Conservation (phyloP, 768 basidiomycete species). For the Mycena venus region DNA sequence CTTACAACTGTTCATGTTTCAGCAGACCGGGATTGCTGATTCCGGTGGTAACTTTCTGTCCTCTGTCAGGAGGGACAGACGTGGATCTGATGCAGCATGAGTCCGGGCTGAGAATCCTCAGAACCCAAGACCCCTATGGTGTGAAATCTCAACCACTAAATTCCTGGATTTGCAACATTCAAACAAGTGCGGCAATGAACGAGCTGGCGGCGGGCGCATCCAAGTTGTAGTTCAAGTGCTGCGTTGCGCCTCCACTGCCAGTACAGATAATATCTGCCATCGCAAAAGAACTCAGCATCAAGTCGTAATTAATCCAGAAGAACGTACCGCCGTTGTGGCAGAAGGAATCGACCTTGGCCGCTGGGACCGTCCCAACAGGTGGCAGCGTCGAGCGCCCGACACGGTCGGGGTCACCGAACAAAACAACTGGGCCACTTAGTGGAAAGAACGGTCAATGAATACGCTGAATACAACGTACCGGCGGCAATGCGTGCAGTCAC, state of each 20-base stretch:
- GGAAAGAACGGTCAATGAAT: neutral
- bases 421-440: neutral
- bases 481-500: conserved; percentile 4
- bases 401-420: conserved; percentile 4
- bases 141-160: neutral
- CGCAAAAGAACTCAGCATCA: neutral
- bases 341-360: conserved; percentile 3
- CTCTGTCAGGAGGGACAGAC: too few species aligned
- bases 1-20: too few species aligned
- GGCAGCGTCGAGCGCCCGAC: neutral
- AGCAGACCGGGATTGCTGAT: too few species aligned
- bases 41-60: too few species aligned
- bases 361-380: neutral
- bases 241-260: neutral
- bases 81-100: too few species aligned
- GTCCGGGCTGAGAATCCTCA: too few species aligned
- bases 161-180: neutral
- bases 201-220: conserved; percentile 3
- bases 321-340: conserved; percentile 7
- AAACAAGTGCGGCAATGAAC: conserved; percentile 7
- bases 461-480: neutral
- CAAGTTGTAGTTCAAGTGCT: conserved; percentile 1
- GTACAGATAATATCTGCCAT: conserved; percentile 10
- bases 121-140: too few species aligned
- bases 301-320: neutral